Conservation (phyloP, 768 basidiomycete genomes). For the Mycena polygramma region DNA sequence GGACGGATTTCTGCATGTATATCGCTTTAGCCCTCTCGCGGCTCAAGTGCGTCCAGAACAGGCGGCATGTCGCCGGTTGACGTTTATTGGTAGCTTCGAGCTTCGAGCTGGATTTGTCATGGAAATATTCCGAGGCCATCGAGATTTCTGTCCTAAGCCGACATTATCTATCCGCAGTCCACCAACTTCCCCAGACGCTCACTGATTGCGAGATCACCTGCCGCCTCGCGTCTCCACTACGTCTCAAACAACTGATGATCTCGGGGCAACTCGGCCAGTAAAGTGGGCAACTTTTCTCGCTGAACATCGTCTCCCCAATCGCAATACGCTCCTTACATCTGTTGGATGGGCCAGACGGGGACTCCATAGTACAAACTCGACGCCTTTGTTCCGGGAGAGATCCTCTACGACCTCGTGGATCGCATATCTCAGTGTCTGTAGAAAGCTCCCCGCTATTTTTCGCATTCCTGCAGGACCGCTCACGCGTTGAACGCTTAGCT, state of each 20-base stretch:
- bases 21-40: not conserved
- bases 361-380: not conserved
- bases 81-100: not conserved
- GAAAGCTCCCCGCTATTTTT: conserved; percentile 1
- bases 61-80: not conserved
- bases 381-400: not conserved
- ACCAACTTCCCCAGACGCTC: not conserved
- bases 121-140: not conserved
- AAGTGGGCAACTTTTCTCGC: not conserved
- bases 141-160: too few relatives aligned
- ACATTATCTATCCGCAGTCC: too few relatives aligned
- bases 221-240: not conserved
- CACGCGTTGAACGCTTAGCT: not conserved
- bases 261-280: not conserved
- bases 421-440: not conserved
- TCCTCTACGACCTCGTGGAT: not conserved
- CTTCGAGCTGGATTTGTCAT: not conserved
- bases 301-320: not conserved
- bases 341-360: conserved; percentile 19
- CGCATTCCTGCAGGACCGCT: conserved; percentile 2
- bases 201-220: not conserved
- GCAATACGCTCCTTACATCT: not conserved
- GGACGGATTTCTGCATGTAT: not conserved
- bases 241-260: not conserved
- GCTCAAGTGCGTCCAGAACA: not conserved